Conservation (phyloP, 1,284 basidiomycete genomes). For the Austropuccinia psidii region DNA sequence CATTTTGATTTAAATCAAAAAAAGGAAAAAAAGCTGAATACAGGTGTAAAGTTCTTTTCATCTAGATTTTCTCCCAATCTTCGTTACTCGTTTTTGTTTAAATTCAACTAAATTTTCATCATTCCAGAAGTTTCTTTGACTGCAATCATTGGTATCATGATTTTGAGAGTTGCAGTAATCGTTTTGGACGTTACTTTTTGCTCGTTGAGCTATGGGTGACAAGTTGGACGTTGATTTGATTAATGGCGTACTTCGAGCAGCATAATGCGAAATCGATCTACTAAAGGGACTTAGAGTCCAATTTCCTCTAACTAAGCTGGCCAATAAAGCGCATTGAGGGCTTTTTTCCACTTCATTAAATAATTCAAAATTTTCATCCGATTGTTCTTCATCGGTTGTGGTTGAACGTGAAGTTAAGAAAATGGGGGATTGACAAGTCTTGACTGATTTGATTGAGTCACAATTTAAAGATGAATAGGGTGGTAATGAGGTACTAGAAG, state of each 20-base stretch:
- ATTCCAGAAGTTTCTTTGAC: not conserved
- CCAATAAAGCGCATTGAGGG: conserved; percentile 22
- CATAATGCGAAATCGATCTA: conserved; percentile 18
- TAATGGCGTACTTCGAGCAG: conserved; percentile 13
- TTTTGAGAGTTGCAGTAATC: conserved; percentile 1
- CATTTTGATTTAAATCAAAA: too few species aligned
- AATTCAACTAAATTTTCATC: not conserved
- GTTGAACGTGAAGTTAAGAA: not conserved
- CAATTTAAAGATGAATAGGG: conserved; percentile 14
- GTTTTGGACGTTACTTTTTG: not conserved
- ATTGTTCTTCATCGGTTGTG: not conserved
- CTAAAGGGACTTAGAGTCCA: conserved; percentile 30
- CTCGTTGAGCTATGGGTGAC: not conserved
- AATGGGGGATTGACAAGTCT: not conserved
- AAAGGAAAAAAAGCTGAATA: too few species aligned
- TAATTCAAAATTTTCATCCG: not conserved
- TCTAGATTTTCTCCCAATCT: conserved; percentile 7
- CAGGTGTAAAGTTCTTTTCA: too few species aligned
- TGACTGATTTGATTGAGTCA: not conserved
- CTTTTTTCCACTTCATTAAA: not conserved
- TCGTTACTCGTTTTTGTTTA: conserved; percentile 32
- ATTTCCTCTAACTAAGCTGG: conserved; percentile 15
- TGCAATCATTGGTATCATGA: not conserved
- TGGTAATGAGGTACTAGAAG: not conserved
- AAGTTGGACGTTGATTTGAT: not conserved